A percentile compares a stretch with the other conserved stretches of the same genome.
phyloP scores from a whole-genome alignment of 1,139 yeast genomes.

The Pichia norvegensis region DNA sequence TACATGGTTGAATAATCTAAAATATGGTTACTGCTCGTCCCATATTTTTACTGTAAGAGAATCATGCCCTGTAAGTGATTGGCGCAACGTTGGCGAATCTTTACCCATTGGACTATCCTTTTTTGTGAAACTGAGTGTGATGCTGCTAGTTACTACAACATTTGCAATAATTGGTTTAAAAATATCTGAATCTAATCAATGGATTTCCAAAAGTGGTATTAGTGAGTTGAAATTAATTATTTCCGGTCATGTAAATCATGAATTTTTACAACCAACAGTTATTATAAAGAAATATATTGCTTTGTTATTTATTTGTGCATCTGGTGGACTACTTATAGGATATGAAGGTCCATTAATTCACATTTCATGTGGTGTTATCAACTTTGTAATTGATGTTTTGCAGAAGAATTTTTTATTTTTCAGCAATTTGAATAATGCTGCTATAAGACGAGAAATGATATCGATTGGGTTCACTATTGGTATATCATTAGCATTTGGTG shows the following conservation, averaged over 20 bases:
- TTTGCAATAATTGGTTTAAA: constrained; percentile 29
- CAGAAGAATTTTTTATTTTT: constrained; percentile 12
- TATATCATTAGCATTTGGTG: constrained; percentile 85
- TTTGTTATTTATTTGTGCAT: constrained; percentile 58
- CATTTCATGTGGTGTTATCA: constrained; percentile 64
- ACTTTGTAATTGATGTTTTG: constrained; percentile 31
- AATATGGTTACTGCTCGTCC: constrained; percentile 39
- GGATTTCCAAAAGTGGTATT: constrained; percentile 58
- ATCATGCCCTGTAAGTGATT: constrained; percentile 24
- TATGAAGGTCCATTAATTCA: constrained; percentile 93
- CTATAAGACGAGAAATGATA: constrained; percentile 52
- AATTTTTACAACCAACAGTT: constrained; percentile 42
- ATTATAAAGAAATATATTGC: constrained; percentile 46
- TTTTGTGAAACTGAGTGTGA: constrained; percentile 25
- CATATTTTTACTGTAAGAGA: constrained; percentile 31
- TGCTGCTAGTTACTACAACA: constrained; percentile 29
- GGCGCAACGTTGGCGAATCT: constrained; percentile 25
- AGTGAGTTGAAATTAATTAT: constrained; percentile 59
- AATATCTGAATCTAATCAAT: constrained; percentile 34
- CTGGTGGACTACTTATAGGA: constrained; percentile 78
- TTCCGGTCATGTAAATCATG: constrained; percentile 47
- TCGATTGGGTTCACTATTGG: constrained; percentile 92
- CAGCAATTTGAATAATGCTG: constrained; percentile 48
- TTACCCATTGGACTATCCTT: neutral
- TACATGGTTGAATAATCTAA: constrained; percentile 56